A percentile compares a stretch with the other conserved stretches of the same genome.
Conservation (phyloP, 768 basidiomycete species). For the Leucogyrophana mollusca region DNA sequence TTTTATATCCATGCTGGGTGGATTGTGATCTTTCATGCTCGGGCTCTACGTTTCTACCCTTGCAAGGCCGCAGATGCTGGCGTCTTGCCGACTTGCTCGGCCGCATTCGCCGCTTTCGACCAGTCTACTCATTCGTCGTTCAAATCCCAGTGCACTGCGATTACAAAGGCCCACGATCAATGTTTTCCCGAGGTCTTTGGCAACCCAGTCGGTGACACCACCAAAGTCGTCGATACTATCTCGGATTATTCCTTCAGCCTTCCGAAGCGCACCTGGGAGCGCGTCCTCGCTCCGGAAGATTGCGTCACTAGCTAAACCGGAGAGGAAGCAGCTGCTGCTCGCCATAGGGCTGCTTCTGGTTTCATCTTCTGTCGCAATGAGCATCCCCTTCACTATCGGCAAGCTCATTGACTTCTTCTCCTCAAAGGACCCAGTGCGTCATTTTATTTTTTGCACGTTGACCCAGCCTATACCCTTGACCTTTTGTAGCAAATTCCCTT, state of each 20-base stretch:
- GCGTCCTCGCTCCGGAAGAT: slow-evolving; percentile 75
- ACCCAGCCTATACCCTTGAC: not conserved
- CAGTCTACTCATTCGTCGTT: not conserved
- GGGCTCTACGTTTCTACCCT: slow-evolving; percentile 6
- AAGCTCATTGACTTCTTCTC: slow-evolving; percentile 94
- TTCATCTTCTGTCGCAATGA: slow-evolving; percentile 91
- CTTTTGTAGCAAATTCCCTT: slow-evolving; percentile 67
- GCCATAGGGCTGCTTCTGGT: slow-evolving; percentile 80
- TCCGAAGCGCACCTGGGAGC: slow-evolving; percentile 38
- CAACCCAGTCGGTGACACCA: slow-evolving; percentile 6
- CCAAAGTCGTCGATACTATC: slow-evolving; percentile 16
- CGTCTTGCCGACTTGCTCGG: slow-evolving; percentile 3
- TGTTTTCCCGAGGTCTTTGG: slow-evolving; percentile 3
- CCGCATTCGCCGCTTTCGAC: not conserved
- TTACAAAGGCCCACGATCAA: not conserved
- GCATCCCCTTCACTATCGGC: slow-evolving; percentile 90
- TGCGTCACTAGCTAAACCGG: slow-evolving; percentile 75
- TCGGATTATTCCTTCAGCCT: slow-evolving; percentile 27
- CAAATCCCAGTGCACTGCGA: not conserved
- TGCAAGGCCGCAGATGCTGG: slow-evolving; percentile 9
- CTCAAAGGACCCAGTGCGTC: slow-evolving; percentile 57
- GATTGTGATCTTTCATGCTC: slow-evolving; percentile 2
- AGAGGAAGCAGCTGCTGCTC: slow-evolving; percentile 69
- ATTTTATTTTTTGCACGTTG: slow-evolving; percentile 25
- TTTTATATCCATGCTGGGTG: no score